Evolutionary conservation across 495 filamentous ascomycete species (phyloP).

Genomic region (Massariosphaeria phaeospora): DNA sequence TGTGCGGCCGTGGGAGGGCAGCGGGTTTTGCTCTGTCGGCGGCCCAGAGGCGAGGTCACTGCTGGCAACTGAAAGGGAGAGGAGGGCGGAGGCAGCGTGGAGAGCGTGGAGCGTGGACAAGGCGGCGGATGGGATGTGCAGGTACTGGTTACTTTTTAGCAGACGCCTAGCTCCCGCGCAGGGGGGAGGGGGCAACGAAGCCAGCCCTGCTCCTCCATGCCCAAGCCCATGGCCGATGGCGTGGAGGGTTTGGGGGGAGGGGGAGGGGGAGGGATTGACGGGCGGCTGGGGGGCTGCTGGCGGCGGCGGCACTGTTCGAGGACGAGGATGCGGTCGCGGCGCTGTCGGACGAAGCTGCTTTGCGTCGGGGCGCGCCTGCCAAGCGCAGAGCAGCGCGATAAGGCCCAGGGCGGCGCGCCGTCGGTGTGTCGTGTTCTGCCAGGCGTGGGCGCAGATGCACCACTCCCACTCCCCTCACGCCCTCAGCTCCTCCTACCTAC

Average conservation of each 20-base stretch:
- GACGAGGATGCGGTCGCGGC: too few species aligned
- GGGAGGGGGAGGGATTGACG: background rate
- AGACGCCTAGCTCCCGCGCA: slow-evolving; percentile 30
- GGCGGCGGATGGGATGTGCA: slow-evolving; percentile 22
- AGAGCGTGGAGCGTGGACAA: background rate
- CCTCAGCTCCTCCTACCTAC: too few species aligned
- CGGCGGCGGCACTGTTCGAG: background rate
- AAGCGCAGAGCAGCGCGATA: too few species aligned
- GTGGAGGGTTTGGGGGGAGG: background rate
- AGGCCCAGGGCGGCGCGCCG: too few species aligned
- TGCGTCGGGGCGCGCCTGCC: too few species aligned
- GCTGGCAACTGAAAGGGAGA: background rate
- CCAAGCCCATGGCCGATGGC: too few species aligned
- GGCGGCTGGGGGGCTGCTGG: background rate
- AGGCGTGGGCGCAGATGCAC: too few species aligned
- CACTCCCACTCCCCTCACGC: too few species aligned
- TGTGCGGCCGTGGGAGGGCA: slow-evolving; percentile 8
- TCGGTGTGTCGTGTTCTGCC: too few species aligned
- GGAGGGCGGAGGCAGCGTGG: background rate
- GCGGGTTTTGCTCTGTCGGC: slow-evolving; percentile 1
- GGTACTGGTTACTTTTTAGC: slow-evolving; percentile 33
- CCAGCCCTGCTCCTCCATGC: slow-evolving; percentile 25
- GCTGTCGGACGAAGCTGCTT: too few species aligned
- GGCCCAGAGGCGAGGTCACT: background rate
- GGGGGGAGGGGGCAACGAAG: slow-evolving; percentile 14